Evolutionary conservation across 352 stramenopile species (phyloP).

Genomic region (Phytophthora pini): DNA sequence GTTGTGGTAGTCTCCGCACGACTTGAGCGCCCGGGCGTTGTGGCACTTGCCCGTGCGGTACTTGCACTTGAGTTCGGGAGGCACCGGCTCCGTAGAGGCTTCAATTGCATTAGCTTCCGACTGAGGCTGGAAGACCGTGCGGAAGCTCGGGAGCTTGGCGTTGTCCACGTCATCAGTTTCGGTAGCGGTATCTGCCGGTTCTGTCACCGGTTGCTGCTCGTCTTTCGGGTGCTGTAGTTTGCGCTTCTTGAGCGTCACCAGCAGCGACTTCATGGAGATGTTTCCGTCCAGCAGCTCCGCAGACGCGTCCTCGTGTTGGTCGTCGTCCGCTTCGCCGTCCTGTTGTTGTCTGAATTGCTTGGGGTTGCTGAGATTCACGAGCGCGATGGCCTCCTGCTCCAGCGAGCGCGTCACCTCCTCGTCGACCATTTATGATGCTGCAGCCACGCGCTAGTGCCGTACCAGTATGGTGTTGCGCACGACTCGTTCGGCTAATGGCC

Average conservation of each 20-base stretch:
- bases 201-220: slow-evolving; percentile 8
- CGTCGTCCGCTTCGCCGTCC: slow-evolving; percentile 19
- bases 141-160: slow-evolving; percentile 67
- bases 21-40: slow-evolving; percentile 77
- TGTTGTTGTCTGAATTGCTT: slow-evolving; percentile 22
- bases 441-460: too few species aligned
- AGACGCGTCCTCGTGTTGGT: slow-evolving; percentile 16
- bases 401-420: slow-evolving; percentile 54
- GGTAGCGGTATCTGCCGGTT: slow-evolving; percentile 5
- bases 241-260: slow-evolving; percentile 74
- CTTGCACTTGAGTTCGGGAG: slow-evolving; percentile 73
- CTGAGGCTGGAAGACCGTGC: slow-evolving; percentile 60
- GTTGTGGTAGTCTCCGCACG: slow-evolving; percentile 82
- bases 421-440: slow-evolving; percentile 47
- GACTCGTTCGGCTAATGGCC: slow-evolving; percentile 24
- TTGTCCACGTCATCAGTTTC: slow-evolving; percentile 16
- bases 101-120: slow-evolving; percentile 1
- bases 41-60: slow-evolving; percentile 86
- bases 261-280: slow-evolving; percentile 77
- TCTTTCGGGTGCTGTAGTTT: slow-evolving; percentile 38
- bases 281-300: slow-evolving; percentile 38
- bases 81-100: slow-evolving; percentile 20
- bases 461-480: slow-evolving; percentile 1
- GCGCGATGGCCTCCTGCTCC: slow-evolving; percentile 73
- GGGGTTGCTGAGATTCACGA: slow-evolving; percentile 68